Base-by-base conservation (phyloP, 352 stramenopile species). In the Sclerospora graminicola region DNA sequence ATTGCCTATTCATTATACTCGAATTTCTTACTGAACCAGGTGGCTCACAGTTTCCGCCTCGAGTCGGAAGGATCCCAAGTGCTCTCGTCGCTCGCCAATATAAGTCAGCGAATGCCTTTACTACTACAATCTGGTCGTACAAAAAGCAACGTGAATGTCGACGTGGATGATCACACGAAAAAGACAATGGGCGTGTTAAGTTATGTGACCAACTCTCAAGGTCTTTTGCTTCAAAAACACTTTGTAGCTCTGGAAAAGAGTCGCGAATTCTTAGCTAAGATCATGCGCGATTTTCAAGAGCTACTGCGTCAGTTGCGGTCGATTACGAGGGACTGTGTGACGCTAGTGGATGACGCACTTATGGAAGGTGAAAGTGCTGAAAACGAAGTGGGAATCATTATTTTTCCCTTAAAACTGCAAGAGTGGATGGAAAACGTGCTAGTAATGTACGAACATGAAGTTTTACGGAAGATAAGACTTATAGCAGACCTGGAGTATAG, bases 341-440 rank as follows among this genome's bases (percentile, higher is more conserved):
- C 48, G 2, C 52, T 66, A 4, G 52, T 66, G 29, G 48, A 63
- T 45, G 43, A 66, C 37, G 48, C 47, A 20, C 36, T 60, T 4
- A 18, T 51, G 39, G 48, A 60, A 48, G 31, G 46, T 23, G 51
- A 59, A 57, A 54, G 5, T 32, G 36, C 18, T n/a, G 52, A 47
- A 9, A 16, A 54, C 19, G 48, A 60, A 50, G 37, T 57, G 35
- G 38, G 44, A 21, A 31, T 26, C 2, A 34, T 60, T 20, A 37
- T 30, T 13, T 59, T 59, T 27, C 48, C 52, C 0, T 45, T 68
- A 35, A 41, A 63, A 15, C 30, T 73, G 49, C 59, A 76, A 33
- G 77, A 87, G 51, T 89, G 77, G 77, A 85, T 84, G 66, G 71
- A 85, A 47, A 82, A 66, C 20, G 77, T 85, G 37, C 43, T 71